Evolutionary conservation across 345 rosid genomes (phyloP), one percentile per base, ranked within the genome.

Genomic region (Eucalyptus cloeziana): DNA sequence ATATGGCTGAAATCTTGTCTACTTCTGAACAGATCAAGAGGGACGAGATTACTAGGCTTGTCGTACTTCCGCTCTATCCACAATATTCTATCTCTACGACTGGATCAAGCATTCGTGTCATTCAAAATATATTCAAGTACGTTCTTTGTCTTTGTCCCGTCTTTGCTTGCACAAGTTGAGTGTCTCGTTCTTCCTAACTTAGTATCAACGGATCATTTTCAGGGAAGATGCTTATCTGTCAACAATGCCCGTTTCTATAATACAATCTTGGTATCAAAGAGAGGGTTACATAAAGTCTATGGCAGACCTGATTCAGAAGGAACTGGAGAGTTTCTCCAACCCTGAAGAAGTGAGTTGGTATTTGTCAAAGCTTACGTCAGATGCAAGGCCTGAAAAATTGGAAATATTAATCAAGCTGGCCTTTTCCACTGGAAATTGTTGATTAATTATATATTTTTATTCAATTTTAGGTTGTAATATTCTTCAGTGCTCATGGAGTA

Each of bases 401-500:
- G 47, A 76, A 76, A 44, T 10, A 37, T 43, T 76, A 76, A 76
- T 44, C 47, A 40, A 76, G 30, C 47, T 40, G 85, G 30, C 85
- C 47, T 76, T 22, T 6, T 76, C 85, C 85, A 21, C 13, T 4
- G 47, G 85, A 76, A 76, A 51, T 52, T 5, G 17, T 31, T 86
- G 44, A 86, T 40, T 76, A 76, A 76, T 43, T 22, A 10, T 76
- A 40, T 76, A 3, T 21, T 40, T 80, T 87, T 85, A 90, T 92
- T 90, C 87, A 87, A 88, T 56, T 89, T 83, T 89, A 98, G 99
- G 98, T 92, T 51, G 93, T 96, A 94, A 93, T 98, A 91, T 98
- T 97, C 93, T 98, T 97, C 91, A 98, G 98, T 91, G 99, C 98
- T 30, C 99, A 98, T 92, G 99, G 99, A 83, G 99, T 98, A 87